Evolutionary conservation across 805 yeast species (phyloP), one percentile per base, ranked within the genome.

Genomic region (Pichia kluyveri): DNA sequence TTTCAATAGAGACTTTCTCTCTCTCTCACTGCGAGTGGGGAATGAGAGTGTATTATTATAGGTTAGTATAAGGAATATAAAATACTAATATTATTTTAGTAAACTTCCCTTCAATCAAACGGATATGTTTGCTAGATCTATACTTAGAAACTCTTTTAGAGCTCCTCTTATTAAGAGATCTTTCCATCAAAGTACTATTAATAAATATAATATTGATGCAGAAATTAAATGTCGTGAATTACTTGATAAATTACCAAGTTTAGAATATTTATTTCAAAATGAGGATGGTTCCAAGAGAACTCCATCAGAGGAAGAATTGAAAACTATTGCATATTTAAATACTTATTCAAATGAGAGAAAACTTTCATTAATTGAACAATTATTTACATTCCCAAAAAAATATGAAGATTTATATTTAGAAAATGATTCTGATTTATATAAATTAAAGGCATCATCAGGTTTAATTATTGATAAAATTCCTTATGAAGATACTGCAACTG

Each of bases 401-500:
- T 59, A 70, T 43, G 72, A 75, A 59, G 69, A 69, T 43, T 69
- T 82, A 56, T 81, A 72, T 60, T 64, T 73, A 51, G 79, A 75
- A 60, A 86, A 86, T 69, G 72, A 80, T 41, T 72, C 70, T 45
- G 84, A 78, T 62, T 73, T 86, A 58, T 67, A 67, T 53, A 74
- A 73, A 60, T 77, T 81, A 55, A 75, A 78, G 55, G 73, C 77
- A 19, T 66, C 73, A 26, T 77, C 82, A 38, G 82, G 83, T 43
- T 72, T 78, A 57, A 82, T 86, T 57, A 74, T 87, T 54, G 96
- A 86, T 65, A 86, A 86, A 68, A 78, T 86, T 50, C 95, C 96
- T 41, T 85, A 78, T 63, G 85, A 82, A 67, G 93, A 84, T 66
- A 80, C 83, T 40, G 70, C 79, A 38, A 81, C 86, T 17, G 95